These are phyloP conservation scores for Poa annua DNA, from an alignment of 176 grass and related monocot genomes.

Conservation along the genomic window DNA sequence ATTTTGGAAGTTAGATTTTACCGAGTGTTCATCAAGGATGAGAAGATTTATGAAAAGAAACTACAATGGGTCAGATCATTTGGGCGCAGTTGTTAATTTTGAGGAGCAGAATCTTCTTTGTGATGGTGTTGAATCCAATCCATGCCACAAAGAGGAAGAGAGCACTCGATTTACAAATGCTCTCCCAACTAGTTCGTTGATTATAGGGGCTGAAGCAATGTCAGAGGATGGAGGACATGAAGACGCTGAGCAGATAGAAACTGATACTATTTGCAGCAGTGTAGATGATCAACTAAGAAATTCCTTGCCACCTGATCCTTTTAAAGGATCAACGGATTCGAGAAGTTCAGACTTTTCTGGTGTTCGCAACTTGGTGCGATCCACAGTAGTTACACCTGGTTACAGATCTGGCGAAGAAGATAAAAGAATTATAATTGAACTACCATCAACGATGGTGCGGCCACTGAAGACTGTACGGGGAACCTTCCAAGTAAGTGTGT, in stretches of 20 bases:
- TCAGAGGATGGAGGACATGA: constrained; percentile 67
- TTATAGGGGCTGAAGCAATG: constrained; percentile 68
- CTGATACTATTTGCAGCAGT: constrained; percentile 54
- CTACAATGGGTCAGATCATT: constrained; percentile 74
- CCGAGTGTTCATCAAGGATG: constrained; percentile 85
- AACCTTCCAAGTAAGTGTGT: constrained; percentile 95
- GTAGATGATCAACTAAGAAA: constrained; percentile 63
- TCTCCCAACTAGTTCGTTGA: constrained; percentile 66
- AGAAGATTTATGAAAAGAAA: constrained; percentile 97
- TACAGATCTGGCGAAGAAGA: constrained; percentile 65
- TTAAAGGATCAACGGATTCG: constrained; percentile 64
- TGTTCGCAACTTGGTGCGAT: constrained; percentile 74
- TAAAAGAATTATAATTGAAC: constrained; percentile 88
- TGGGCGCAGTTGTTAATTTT: constrained; percentile 63
- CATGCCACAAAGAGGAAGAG: constrained; percentile 43
- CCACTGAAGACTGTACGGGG: constrained; percentile 88
- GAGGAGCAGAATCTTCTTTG: constrained; percentile 63
- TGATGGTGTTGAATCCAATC: constrained; percentile 50
- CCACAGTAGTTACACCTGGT: constrained; percentile 65
- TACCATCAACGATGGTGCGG: constrained; percentile 82
- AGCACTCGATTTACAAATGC: constrained; percentile 45
- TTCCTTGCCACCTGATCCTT: constrained; percentile 55
- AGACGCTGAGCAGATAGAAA: constrained; percentile 61
- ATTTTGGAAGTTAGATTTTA: constrained; percentile 87
- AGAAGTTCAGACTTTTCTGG: constrained; percentile 74